These are phyloP conservation scores for Pichia norvegensis DNA, from an alignment of 1,139 yeast species.

Conservation along the genomic window DNA sequence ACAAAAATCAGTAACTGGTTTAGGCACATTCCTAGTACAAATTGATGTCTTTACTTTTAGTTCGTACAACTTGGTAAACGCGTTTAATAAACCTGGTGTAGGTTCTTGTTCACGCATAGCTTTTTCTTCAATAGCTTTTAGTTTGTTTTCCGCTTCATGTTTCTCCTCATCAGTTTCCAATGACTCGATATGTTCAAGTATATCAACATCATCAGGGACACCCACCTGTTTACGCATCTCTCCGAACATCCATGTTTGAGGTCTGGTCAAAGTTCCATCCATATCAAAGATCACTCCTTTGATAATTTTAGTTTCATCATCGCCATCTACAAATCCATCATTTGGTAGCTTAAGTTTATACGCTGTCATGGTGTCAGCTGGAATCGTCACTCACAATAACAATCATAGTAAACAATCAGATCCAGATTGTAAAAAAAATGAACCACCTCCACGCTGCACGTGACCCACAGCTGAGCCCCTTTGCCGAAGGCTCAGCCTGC, in stretches of 20 bases:
- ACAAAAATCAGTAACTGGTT: conserved; percentile 45
- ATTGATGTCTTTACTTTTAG: conserved; percentile 40
- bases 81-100: conserved; percentile 36
- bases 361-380: too few relatives aligned
- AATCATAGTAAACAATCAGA: too few relatives aligned
- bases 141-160: conserved; percentile 35
- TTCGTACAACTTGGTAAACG: conserved; percentile 27
- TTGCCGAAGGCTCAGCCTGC: too few relatives aligned
- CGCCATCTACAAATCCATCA: too few relatives aligned
- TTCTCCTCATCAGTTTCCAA: conserved; percentile 23
- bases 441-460: too few relatives aligned
- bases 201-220: conserved; percentile 42
- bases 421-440: too few relatives aligned
- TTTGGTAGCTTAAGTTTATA: too few relatives aligned
- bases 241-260: conserved; percentile 61
- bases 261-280: conserved; percentile 63
- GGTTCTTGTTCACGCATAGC: conserved; percentile 56
- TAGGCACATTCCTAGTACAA: conserved; percentile 48
- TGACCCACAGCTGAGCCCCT: too few relatives aligned
- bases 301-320: neutral
- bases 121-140: conserved; percentile 43
- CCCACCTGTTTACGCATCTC: conserved; percentile 46
- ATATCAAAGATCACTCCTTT: conserved; percentile 54
- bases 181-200: conserved; percentile 40
- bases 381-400: too few relatives aligned